Percentiles rank a stretch among this genome's conserved stretches.
phyloP scores from a whole-genome alignment of 2,329 filamentous ascomycete species.

The Calonectria leucothoes region DNA sequence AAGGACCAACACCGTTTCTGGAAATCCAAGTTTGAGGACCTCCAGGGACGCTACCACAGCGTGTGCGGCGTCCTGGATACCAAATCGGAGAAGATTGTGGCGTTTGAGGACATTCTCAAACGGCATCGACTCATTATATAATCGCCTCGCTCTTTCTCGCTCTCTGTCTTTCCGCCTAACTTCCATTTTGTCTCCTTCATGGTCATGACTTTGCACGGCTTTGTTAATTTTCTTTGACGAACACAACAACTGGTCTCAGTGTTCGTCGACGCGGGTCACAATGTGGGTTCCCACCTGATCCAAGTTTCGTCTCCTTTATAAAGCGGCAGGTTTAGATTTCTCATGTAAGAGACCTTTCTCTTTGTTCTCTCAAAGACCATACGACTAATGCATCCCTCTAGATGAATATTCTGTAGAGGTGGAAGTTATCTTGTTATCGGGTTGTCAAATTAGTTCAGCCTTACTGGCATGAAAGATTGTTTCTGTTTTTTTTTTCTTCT shows the following conservation, averaged over 20 bases:
- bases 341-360: neutral
- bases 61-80: conserved; percentile 43
- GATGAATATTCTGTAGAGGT: neutral
- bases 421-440: neutral
- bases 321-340: neutral
- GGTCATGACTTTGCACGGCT: neutral
- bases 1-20: conserved; percentile 46
- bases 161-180: neutral
- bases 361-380: neutral
- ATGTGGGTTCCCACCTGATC: neutral
- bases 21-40: conserved; percentile 45
- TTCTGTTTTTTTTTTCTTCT: neutral
- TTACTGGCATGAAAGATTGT: neutral
- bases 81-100: conserved; percentile 46
- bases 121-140: conserved; percentile 44
- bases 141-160: neutral
- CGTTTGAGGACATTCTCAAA: conserved; percentile 49
- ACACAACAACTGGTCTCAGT: neutral
- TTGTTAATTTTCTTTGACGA: conserved; percentile 15
- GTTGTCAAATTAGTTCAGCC: neutral
- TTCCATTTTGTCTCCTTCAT: neutral
- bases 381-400: neutral
- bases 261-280: neutral
- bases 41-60: conserved; percentile 43
- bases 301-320: neutral